phyloP scores from a whole-genome alignment of 441 rosid species.

The Geranium incanum region DNA sequence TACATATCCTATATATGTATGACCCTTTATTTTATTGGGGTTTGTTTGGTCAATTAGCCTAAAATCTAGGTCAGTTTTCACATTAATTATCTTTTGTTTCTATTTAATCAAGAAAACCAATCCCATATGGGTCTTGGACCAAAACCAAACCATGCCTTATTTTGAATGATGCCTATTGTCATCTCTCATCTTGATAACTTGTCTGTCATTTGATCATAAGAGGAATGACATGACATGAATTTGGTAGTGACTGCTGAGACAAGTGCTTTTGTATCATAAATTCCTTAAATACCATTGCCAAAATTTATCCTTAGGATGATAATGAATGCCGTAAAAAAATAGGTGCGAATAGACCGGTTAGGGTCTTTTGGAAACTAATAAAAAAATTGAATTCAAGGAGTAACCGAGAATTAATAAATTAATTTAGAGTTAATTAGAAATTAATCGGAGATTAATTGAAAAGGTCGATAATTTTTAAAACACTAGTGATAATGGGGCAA shows the following conservation, averaged over 20 bases:
- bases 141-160: constrained; percentile 1
- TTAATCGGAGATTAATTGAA: too few relatives aligned
- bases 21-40: constrained; percentile 32
- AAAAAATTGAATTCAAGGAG: too few relatives aligned
- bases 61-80: constrained; percentile 30
- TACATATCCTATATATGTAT: not conserved
- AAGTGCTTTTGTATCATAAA: not conserved
- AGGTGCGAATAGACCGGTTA: too few relatives aligned
- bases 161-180: not conserved
- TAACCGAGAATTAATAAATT: too few relatives aligned
- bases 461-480: too few relatives aligned
- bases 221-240: not conserved
- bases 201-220: constrained; percentile 2
- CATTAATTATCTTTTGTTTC: not conserved
- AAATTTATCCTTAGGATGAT: too few relatives aligned
- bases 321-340: too few relatives aligned
- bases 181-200: constrained; percentile 11
- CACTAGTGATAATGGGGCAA: too few relatives aligned
- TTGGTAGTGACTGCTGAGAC: not conserved
- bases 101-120: not conserved
- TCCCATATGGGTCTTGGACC: constrained; percentile 20
- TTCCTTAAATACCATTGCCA: too few relatives aligned
- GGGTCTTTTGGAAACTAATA: too few relatives aligned
- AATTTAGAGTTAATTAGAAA: too few relatives aligned
- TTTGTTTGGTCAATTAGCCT: constrained; percentile 46